Conservation (phyloP, 805 yeast species). For the Myxozyma neglecta region DNA sequence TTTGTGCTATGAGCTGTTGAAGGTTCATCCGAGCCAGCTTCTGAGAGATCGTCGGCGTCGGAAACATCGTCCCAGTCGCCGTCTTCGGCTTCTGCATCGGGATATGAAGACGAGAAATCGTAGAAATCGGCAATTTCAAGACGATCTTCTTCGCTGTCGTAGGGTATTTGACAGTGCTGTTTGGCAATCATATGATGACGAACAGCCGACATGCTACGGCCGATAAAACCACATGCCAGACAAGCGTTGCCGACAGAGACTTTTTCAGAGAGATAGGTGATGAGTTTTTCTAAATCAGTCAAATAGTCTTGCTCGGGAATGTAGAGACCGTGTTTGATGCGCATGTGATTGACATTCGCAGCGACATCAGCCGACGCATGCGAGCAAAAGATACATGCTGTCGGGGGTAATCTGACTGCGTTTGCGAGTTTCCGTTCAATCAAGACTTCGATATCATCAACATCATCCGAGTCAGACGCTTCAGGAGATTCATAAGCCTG, state of each 20-base stretch:
- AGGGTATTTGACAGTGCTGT: slow-evolving; percentile 86
- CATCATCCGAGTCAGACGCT: slow-evolving; percentile 14
- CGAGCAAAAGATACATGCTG: slow-evolving; percentile 43
- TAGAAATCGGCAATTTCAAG: slow-evolving; percentile 76
- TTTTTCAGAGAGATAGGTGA: slow-evolving; percentile 74
- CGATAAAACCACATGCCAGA: slow-evolving; percentile 77
- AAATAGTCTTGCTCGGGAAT: slow-evolving; percentile 80
- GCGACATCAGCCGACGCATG: slow-evolving; percentile 54
- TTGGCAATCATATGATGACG: slow-evolving; percentile 85
- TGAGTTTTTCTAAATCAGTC: slow-evolving; percentile 65
- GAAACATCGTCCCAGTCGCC: slow-evolving; percentile 44
- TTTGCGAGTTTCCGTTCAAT: slow-evolving; percentile 26
- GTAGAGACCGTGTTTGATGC: slow-evolving; percentile 74
- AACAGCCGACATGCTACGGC: slow-evolving; percentile 79
- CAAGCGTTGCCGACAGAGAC: slow-evolving; percentile 84
- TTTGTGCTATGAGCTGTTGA: slow-evolving; percentile 1
- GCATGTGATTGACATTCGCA: slow-evolving; percentile 73
- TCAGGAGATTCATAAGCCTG: not conserved
- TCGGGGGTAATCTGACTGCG: slow-evolving; percentile 38
- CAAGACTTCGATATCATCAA: slow-evolving; percentile 22
- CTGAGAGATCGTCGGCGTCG: slow-evolving; percentile 44
- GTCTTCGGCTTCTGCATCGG: slow-evolving; percentile 34
- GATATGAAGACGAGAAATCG: slow-evolving; percentile 72
- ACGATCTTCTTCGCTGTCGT: slow-evolving; percentile 76
- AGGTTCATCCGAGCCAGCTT: slow-evolving; percentile 37